Percentiles rank a stretch among this genome's conserved stretches.
Conservation (phyloP, 2,329 filamentous ascomycete species). For the Paecilomyces sp. region DNA sequence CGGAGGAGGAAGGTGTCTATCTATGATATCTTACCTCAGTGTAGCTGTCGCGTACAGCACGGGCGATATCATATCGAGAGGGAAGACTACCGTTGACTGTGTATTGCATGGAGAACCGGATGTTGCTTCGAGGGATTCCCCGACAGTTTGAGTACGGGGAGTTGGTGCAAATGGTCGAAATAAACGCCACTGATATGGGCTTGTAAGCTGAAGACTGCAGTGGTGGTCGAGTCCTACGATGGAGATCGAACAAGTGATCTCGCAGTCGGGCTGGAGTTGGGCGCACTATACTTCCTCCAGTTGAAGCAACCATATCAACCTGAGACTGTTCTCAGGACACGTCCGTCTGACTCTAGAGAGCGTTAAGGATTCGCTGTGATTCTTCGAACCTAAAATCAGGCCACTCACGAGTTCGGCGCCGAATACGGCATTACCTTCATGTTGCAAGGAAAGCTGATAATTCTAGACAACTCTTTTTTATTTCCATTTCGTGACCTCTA, state of each 20-base stretch:
- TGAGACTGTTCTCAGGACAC: background rate
- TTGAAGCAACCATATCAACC: background rate
- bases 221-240: background rate
- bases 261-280: background rate
- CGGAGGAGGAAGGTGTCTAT: conserved; percentile 35
- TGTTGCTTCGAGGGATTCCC: background rate
- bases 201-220: background rate
- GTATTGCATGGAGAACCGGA: background rate
- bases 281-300: background rate
- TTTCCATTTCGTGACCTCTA: background rate
- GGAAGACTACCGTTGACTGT: background rate
- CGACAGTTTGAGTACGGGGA: background rate
- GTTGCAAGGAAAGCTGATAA: background rate
- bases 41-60: background rate
- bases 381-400: background rate
- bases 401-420: background rate
- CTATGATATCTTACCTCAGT: conserved; percentile 20
- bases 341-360: background rate
- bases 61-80: background rate
- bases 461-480: background rate
- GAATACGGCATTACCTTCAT: background rate
- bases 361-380: background rate
- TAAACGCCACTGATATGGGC: background rate
- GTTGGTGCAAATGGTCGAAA: background rate
- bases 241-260: background rate